Evolutionary conservation across 164 flowering plant genomes (phyloP).

Genomic region (Buxus sempervirens): DNA sequence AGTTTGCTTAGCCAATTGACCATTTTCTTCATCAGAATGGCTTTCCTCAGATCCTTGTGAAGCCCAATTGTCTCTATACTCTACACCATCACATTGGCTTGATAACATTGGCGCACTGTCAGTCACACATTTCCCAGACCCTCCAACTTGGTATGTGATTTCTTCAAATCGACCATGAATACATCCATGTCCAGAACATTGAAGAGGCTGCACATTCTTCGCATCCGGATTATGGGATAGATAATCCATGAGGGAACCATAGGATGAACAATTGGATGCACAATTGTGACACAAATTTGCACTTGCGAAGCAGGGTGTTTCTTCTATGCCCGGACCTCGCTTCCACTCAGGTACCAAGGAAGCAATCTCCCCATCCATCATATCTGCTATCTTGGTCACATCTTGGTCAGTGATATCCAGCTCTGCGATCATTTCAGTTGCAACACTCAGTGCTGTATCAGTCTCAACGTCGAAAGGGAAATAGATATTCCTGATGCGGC

Average conservation of each 20-base stretch:
- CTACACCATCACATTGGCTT: conserved; percentile 27
- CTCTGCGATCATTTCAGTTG: conserved; percentile 87
- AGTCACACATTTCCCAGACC: conserved; percentile 36
- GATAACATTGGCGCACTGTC: conserved; percentile 33
- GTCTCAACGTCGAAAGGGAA: conserved; percentile 78
- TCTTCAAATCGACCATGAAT: conserved; percentile 85
- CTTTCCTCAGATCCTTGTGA: conserved; percentile 38
- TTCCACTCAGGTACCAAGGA: conserved; percentile 79
- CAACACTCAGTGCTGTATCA: conserved; percentile 85
- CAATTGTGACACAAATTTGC: conserved; percentile 44
- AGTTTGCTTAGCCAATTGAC: conserved; percentile 10
- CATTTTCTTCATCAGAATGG: conserved; percentile 36
- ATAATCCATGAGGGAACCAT: conserved; percentile 46
- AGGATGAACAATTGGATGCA: conserved; percentile 36
- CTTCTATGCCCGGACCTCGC: conserved; percentile 32
- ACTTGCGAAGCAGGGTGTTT: conserved; percentile 22
- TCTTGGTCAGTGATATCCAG: conserved; percentile 86
- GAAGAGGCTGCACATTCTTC: conserved; percentile 30
- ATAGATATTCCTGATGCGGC: conserved; percentile 74
- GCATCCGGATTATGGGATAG: conserved; percentile 26
- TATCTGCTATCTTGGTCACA: conserved; percentile 74
- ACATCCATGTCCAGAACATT: conserved; percentile 47
- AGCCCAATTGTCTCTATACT: conserved; percentile 38
- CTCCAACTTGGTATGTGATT: conserved; percentile 56
- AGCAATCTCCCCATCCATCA: conserved; percentile 86